Evolutionary conservation across 2,329 filamentous ascomycete genomes (phyloP), one percentile per base, ranked within the genome.

Genomic region (Phialocephala subalpina): DNA sequence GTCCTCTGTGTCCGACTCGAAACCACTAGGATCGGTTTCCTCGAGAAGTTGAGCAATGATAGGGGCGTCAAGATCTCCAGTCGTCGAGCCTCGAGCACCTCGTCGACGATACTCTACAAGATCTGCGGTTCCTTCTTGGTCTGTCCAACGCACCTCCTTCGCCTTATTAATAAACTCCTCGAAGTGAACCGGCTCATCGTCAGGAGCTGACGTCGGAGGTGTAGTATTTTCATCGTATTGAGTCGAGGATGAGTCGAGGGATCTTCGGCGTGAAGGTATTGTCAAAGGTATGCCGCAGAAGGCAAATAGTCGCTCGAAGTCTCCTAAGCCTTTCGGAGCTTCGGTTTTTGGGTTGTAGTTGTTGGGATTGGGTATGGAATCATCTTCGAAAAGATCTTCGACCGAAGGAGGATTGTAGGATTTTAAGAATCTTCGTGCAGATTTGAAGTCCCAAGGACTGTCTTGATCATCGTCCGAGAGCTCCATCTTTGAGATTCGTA

Each of bases 1-100:
- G 11, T 61, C 35, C 76, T 81, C 38, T 33, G 61, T 12, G 72
- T 73, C 62, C 79, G 80, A 80, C 79, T 80, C 16, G 65, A 76
- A 29, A 72, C 79, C 5, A 42, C 65, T 6, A 68, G 57, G 27
- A 22, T 60, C 59, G 35, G 58, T 42, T 45, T 42, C 18, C 8
- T 40, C 33, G 14, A 45, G 33, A 20, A 58, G 36, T 18, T 40
- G 56, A n/a, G 58, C 36, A 16, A 27, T 33, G 18, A 53, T 25
- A 16, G 25, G 33, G 33, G 58, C 45, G n/a, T 66, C 42, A 11
- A 60, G n/a, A 58, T 60, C 29, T 49, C 47, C 57, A 2, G 35
- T 35, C 2, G 25, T 16, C 12, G 36, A 53, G 9, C 49, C 53
- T 33, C 58, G 33, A 9, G 49, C 38, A 56, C 53, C 62, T 57